A percentile compares a stretch with the other conserved stretches of the same genome.
These are phyloP conservation scores for Globisporangium viniferum DNA, from an alignment of 352 stramenopile species.

Conservation along the genomic window DNA sequence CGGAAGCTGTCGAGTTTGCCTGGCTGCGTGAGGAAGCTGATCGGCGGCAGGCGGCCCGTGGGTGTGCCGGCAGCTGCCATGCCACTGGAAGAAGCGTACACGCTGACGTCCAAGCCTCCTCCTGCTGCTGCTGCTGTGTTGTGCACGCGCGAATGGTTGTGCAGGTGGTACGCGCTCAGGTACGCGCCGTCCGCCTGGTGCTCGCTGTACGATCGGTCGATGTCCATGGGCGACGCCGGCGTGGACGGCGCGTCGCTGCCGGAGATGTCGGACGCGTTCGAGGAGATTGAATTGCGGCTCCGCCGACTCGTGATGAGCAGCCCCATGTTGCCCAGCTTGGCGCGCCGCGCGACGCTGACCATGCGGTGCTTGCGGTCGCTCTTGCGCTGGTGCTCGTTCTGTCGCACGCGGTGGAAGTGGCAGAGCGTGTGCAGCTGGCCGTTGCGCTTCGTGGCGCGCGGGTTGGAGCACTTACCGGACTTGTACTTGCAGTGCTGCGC, in stretches of 20 bases:
- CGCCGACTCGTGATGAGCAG: slow-evolving; percentile 27
- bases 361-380: slow-evolving; percentile 86
- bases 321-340: slow-evolving; percentile 68
- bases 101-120: background rate
- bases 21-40: slow-evolving; percentile 70
- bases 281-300: slow-evolving; percentile 22
- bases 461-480: slow-evolving; percentile 81
- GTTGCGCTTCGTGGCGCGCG: slow-evolving; percentile 82
- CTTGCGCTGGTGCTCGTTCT: slow-evolving; percentile 87
- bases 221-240: slow-evolving; percentile 37
- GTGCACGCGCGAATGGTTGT: slow-evolving; percentile 12
- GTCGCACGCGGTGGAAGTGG: slow-evolving; percentile 77
- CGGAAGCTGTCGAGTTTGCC: slow-evolving; percentile 67
- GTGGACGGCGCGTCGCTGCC: slow-evolving; percentile 27
- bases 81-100: background rate
- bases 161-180: slow-evolving; percentile 13
- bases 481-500: slow-evolving; percentile 84
- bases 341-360: slow-evolving; percentile 65
- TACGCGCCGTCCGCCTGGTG: slow-evolving; percentile 9
- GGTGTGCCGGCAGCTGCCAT: slow-evolving; percentile 16
- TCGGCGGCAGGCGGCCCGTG: slow-evolving; percentile 54
- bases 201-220: slow-evolving; percentile 11
- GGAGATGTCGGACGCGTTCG: slow-evolving; percentile 30
- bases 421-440: slow-evolving; percentile 82
- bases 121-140: slow-evolving; percentile 9